A percentile compares a stretch with the other conserved stretches of the same genome.
Evolutionary conservation across 345 rosid genomes (phyloP).

Genomic region (Melastoma malabathricum): DNA sequence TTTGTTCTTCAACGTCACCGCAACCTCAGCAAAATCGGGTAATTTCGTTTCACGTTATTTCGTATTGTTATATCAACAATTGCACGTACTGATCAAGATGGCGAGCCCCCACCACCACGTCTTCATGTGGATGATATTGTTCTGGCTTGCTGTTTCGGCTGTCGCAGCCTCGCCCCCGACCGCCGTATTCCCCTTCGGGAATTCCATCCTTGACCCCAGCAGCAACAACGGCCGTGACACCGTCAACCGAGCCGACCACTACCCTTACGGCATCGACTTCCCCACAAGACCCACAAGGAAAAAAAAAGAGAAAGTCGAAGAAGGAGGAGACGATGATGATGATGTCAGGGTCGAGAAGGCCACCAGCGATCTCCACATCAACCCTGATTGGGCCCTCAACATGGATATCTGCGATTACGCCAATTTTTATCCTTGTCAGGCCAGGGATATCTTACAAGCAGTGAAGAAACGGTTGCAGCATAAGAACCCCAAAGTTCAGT

Average conservation of each 20-base stretch:
- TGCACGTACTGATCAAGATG: no score
- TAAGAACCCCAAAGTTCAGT: slow-evolving; percentile 67
- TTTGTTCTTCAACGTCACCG: no score
- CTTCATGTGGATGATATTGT: no score
- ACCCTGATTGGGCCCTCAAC: slow-evolving; percentile 94
- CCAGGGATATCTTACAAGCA: slow-evolving; percentile 85
- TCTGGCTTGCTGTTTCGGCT: no score
- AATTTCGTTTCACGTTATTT: no score
- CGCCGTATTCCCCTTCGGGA: slow-evolving; percentile 3
- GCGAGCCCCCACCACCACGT: no score
- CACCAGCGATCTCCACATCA: slow-evolving; percentile 73
- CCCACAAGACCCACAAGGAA: no score
- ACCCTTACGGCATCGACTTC: slow-evolving; percentile 5
- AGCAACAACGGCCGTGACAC: slow-evolving; percentile 2
- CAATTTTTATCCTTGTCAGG: slow-evolving; percentile 71
- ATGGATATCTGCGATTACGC: slow-evolving; percentile 86
- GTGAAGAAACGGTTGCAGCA: slow-evolving; percentile 81
- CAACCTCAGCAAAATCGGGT: no score
- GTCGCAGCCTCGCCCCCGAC: no score
- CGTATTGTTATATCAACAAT: no score
- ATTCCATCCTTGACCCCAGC: slow-evolving; percentile 2
- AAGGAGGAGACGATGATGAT: not conserved
- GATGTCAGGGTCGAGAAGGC: slow-evolving; percentile 72
- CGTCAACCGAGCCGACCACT: not conserved
- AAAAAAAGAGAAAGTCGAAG: no score